Base-by-base conservation (phyloP, 2,329 filamentous ascomycete genomes). In the Ophiostoma sp. region DNA sequence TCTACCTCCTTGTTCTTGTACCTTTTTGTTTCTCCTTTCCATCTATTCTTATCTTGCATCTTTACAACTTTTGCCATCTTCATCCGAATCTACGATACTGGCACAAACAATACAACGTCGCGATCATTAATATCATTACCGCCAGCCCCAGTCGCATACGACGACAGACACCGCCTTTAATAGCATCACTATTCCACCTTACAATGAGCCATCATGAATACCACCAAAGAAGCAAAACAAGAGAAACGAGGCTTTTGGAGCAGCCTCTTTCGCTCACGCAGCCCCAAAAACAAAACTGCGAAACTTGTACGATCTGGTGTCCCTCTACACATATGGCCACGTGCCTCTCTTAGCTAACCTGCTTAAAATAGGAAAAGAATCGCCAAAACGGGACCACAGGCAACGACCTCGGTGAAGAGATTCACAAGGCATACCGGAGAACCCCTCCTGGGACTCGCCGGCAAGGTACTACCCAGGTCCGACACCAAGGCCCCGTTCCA, bases 181-280 rank as follows among this genome's bases (percentile, higher is more conserved):
- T 45, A 69, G 28, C 22, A 50, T 19, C 22, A 22, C 19, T n/a
- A n/a, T 39, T 22, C 31, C 42, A 42, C 71, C 63, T 70, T 12
- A 72, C 55, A 70, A 74, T 74, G 72, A 48, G 48, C 63, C 61
- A 74, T 42, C 52, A 77, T 77, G 76, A 74, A 69, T 42, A 45
- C 55, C 57, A 59, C 61, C 50, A 81, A 77, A 70, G 82, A 82
- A 77, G 84, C 84, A 80, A 85, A 83, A 76, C 80, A 76, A 68
- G 82, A 82, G 77, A 86, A 85, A 80, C 84, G 83, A 77, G 81
- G 83, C 68, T 85, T 87, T 75, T 85, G 83, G 84, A 75, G 71
- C 72, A 81, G 82, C 74, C 80, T 89, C 72, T 83, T 89, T 76
- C 84, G 86, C 75, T 84, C 81, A 75, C 83, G 83, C 74, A 86